Conservation (phyloP, 345 rosid species). For the Gossypium anomalum region DNA sequence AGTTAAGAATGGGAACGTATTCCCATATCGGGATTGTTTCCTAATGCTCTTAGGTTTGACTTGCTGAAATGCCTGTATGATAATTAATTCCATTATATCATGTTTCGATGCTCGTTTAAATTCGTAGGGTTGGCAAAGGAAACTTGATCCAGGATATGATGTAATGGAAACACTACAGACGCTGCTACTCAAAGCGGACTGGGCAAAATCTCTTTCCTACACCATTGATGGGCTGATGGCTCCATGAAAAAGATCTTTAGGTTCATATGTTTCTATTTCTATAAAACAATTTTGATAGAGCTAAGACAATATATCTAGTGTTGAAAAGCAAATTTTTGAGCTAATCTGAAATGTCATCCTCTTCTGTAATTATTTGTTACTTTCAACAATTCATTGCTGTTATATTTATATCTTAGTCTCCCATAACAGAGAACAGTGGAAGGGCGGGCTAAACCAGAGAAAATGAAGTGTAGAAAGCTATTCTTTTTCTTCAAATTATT, state of each 20-base stretch:
- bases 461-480: background rate
- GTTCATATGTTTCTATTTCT: slow-evolving; percentile 14
- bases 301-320: slow-evolving; percentile 22
- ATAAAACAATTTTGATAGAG: slow-evolving; percentile 34
- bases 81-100: background rate
- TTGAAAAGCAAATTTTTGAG: slow-evolving; percentile 20
- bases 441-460: too few species aligned
- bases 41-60: background rate
- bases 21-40: background rate
- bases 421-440: background rate
- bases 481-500: too few species aligned
- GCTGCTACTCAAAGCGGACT: slow-evolving; percentile 73
- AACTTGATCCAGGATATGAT: slow-evolving; percentile 83
- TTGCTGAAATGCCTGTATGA: background rate
- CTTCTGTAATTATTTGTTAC: slow-evolving; percentile 18
- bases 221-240: slow-evolving; percentile 98
- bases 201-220: slow-evolving; percentile 89
- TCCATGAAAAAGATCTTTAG: slow-evolving; percentile 33
- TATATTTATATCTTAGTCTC: background rate
- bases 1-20: background rate
- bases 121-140: slow-evolving; percentile 90
- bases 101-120: background rate
- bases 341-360: slow-evolving; percentile 18
- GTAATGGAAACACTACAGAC: slow-evolving; percentile 81
- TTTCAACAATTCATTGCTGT: background rate